A percentile compares a stretch with the other conserved stretches of the same genome.
Conservation (phyloP, 192 early-diverging fungal genomes). For the Physocladia obscura region DNA sequence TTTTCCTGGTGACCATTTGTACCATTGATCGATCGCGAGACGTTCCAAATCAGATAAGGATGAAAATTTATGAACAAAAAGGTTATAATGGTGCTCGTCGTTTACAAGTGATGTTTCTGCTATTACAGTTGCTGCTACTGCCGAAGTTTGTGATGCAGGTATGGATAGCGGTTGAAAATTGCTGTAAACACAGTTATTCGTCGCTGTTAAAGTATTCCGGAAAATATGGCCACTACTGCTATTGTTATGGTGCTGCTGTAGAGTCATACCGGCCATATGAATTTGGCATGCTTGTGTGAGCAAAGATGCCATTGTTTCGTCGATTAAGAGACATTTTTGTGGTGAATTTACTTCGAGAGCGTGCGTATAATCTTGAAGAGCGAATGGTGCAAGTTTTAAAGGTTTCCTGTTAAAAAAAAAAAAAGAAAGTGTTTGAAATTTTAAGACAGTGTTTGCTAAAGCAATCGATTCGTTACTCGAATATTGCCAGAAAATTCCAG, state of each 20-base stretch:
- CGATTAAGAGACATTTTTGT: not conserved
- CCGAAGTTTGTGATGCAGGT: too few species aligned
- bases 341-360: slow-evolving; percentile 43
- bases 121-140: too few species aligned
- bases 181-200: not conserved
- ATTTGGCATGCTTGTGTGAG: not conserved
- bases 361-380: slow-evolving; percentile 75
- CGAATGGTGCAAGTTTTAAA: slow-evolving; percentile 66
- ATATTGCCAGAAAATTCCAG: slow-evolving; percentile 69
- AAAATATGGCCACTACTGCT: not conserved
- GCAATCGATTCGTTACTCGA: too few species aligned
- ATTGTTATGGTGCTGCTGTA: not conserved
- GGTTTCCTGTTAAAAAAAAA: slow-evolving; percentile 50
- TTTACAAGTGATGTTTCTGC: too few species aligned
- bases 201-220: not conserved
- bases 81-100: too few species aligned
- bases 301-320: slow-evolving; percentile 12
- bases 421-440: slow-evolving; percentile 41
- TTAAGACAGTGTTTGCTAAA: slow-evolving; percentile 35
- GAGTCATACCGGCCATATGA: not conserved
- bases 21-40: slow-evolving; percentile 51
- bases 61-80: not conserved
- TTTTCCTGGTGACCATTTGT: slow-evolving; percentile 48
- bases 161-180: too few species aligned
- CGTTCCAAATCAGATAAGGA: slow-evolving; percentile 34